Conservation (phyloP, 495 filamentous ascomycete species). For the Staphylotrichum longicolle region DNA sequence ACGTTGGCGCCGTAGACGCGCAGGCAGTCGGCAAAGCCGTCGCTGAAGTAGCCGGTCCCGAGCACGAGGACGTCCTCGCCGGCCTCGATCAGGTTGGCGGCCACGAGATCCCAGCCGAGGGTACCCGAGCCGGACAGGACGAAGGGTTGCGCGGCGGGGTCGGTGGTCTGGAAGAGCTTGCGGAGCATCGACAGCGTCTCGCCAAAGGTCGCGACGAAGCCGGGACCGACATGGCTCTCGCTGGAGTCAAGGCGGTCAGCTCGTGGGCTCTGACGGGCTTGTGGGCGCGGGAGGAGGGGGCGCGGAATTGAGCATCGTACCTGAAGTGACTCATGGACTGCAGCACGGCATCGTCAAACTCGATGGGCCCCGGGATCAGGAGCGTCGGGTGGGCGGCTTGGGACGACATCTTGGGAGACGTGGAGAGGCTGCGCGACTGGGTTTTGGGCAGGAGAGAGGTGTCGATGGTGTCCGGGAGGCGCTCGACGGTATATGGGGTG, state of each 20-base stretch:
- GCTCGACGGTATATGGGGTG: conserved; percentile 47
- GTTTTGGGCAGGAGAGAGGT: conserved; percentile 32
- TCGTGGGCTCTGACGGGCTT: neutral
- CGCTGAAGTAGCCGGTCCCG: conserved; percentile 94
- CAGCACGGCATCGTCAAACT: conserved; percentile 97
- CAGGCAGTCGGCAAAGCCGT: conserved; percentile 90
- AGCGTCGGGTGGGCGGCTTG: conserved; percentile 79
- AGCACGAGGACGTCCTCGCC: conserved; percentile 90
- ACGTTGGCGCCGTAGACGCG: conserved; percentile 84
- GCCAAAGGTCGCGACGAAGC: conserved; percentile 87
- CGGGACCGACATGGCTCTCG: conserved; percentile 85
- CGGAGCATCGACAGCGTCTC: conserved; percentile 85
- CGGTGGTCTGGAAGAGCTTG: conserved; percentile 86
- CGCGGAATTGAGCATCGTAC: conserved; percentile 40
- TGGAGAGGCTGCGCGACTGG: conserved; percentile 38
- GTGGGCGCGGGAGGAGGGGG: too few relatives aligned
- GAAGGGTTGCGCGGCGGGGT: conserved; percentile 82
- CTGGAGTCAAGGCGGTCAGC: conserved; percentile 44
- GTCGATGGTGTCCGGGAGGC: conserved; percentile 60
- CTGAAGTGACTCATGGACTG: conserved; percentile 94
- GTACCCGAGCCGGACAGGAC: conserved; percentile 93
- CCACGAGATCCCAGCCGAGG: conserved; percentile 92
- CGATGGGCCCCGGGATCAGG: conserved; percentile 94
- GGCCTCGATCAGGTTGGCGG: conserved; percentile 81
- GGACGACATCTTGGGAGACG: conserved; percentile 62